Percentiles rank a stretch among this genome's conserved stretches.
These are phyloP conservation scores for Diversispora epigaea DNA, from an alignment of 192 early-diverging fungal genomes.

Conservation along the genomic window DNA sequence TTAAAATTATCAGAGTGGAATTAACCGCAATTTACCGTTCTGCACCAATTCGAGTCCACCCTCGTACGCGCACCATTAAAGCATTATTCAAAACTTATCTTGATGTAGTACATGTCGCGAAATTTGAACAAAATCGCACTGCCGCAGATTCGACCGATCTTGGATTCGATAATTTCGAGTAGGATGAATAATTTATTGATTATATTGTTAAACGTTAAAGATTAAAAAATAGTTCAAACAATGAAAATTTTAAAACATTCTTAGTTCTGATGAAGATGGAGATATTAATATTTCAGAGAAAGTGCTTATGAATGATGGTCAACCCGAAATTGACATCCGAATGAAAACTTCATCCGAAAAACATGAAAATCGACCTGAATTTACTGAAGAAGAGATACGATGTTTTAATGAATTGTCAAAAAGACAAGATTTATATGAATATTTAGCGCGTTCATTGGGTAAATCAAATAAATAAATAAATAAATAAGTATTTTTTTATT, in stretches of 20 bases:
- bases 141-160: slow-evolving; percentile 40
- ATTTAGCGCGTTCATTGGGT: slow-evolving; percentile 78
- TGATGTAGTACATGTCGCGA: slow-evolving; percentile 92
- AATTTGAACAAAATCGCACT: slow-evolving; percentile 73
- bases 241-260: background rate
- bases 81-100: slow-evolving; percentile 92
- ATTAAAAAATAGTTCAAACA: too few relatives aligned
- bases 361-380: slow-evolving; percentile 56
- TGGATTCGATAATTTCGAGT: slow-evolving; percentile 34
- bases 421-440: slow-evolving; percentile 74
- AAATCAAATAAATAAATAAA: background rate
- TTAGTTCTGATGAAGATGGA: background rate
- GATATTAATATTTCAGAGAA: too few relatives aligned
- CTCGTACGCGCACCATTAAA: slow-evolving; percentile 83
- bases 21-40: slow-evolving; percentile 95
- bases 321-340: too few relatives aligned
- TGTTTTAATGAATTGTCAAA: slow-evolving; percentile 57
- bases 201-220: too few relatives aligned
- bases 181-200: background rate
- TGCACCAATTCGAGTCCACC: slow-evolving; percentile 88
- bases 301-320: too few relatives aligned
- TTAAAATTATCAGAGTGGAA: slow-evolving; percentile 63
- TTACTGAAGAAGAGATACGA: background rate
- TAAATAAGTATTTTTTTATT: background rate
- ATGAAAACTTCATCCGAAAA: background rate